Base-by-base conservation (phyloP, 306 rosid genomes). In the Crotalaria pallida region DNA sequence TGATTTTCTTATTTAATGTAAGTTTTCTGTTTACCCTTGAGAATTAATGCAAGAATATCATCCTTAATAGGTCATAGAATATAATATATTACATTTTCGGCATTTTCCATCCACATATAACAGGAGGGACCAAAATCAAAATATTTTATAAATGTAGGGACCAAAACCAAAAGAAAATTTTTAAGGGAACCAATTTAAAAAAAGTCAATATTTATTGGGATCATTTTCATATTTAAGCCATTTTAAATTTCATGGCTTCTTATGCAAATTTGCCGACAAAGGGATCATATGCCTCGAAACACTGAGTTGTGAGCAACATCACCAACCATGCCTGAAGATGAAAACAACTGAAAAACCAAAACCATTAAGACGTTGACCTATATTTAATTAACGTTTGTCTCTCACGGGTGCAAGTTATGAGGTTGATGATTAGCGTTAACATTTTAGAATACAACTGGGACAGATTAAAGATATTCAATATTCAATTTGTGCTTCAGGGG, bases 201-300 rank as follows among this genome's bases (percentile, higher is more conserved):
- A n/a, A n/a, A n/a, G n/a, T n/a, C n/a, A n/a, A n/a, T n/a, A n/a
- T n/a, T n/a, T n/a, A n/a, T n/a, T n/a, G n/a, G n/a, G n/a, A n/a
- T n/a, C n/a, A n/a, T n/a, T n/a, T n/a, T n/a, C n/a, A n/a, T n/a
- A n/a, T n/a, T n/a, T n/a, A n/a, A n/a, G n/a, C n/a, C n/a, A n/a
- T n/a, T n/a, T n/a, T n/a, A n/a, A 6, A 27, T 3, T 2, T 23
- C 27, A 43, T 40, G 34, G 22, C 3, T 17, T 58, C 23, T 27
- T 34, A 4, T 17, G 59, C 38, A 58, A 71, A 18, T 31, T 72
- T 65, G 61, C 77, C 41, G 51, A 47, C 69, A 31, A 47, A n/a
- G 2, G 15, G 36, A 33, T 45, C 24, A 5, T 18, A 44, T 47
- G 17, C 50, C 26, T 59, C 3, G 50, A 72, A 72, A 47, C 59